Evolutionary conservation across 495 filamentous ascomycete genomes (phyloP), one percentile per base, ranked within the genome.

Genomic region (Penicillium pulvis): DNA sequence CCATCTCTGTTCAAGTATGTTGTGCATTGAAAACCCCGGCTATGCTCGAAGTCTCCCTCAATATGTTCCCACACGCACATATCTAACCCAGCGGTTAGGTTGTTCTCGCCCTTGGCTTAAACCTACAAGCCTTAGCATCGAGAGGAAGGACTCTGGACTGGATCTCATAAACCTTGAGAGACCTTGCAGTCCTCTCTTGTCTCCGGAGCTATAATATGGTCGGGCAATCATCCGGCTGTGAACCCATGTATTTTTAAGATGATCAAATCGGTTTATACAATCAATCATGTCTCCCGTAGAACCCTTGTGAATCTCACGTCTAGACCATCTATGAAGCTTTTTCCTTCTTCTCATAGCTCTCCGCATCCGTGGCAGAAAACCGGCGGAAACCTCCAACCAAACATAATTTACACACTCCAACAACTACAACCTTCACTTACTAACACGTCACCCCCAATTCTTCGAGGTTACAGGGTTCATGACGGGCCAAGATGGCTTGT

Each of bases 1-100:
- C 94, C 94, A 17, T 87, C 91, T n/a, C 73, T 98, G 67, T 95
- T 98, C 79, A 87, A 92, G 93, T 97, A 64, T 51, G 53, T 60
- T 33, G 28, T 30, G 20, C 28, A 17, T 20, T 5, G 20, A 39
- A 54, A 17, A 20, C 16, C 41, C 41, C 36, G 30, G 7, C 17
- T 8, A 28, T 16, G 16, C 12, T 36, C 33, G 33, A 36, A 10
- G 6, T 36, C 11, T 24, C 30, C 30, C 23, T 39, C 41, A 19
- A 30, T 20, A 19, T 30, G 20, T 10, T 7, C 33, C 19, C 8
- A 23, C 41, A n/a, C 26, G 46, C 23, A 19, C 1, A 17, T 24
- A 24, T 20, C 65, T 71, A 68, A 68, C 63, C n/a, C 17, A 11
- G 28, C 35, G 4, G 56, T 64, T 52, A 91, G 88, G 71, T 77